Base-by-base conservation (phyloP, 2,329 filamentous ascomycete genomes). In the Penicillium decumbens region DNA sequence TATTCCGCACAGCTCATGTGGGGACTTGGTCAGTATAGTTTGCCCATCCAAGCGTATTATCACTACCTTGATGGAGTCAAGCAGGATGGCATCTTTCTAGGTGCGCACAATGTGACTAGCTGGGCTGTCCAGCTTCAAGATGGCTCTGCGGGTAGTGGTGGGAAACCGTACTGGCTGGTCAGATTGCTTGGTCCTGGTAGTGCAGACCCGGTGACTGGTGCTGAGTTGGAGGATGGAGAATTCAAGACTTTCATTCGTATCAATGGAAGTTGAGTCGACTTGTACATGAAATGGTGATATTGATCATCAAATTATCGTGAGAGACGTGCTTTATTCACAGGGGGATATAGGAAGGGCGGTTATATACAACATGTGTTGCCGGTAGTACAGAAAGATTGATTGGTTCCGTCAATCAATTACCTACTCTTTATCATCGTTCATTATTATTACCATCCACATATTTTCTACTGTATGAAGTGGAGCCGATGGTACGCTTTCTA, bases 391-490 rank as follows among this genome's bases (percentile, higher is more conserved):
- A 9, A 2, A 33, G 32, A 7, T n/a, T 1, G 0, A 33, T 33
- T 54, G 51, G 24, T 25, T 44, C n/a, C 54, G 45, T 53, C 53
- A 57, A 46, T 52, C 50, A 25, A 55, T 35, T 33, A 56, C 43
- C 37, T 51, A 27, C 32, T 57, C 56, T 10, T 73, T 69, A 40
- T 87, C 82, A 45, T 83, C 83, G 54, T 89, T 84, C 3, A 88
- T 81, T 12, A 90, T 75, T 0, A 89, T 78, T 5, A 89, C 76
- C 83, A 90, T 87, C 87, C 87, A 90, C 0, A 89, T 85, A 13
- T 18, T 18, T 18, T 18, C 15, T 18, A 18, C 15, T 18, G 15
- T 18, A 18, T 18, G 15, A 18, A 18, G 15, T 18, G 15, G 15
- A 18, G 15, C 15, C 15, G 15, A 18, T 18, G 15, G 15, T 18